phyloP scores from a whole-genome alignment of 2,329 filamentous ascomycete genomes.

The Delphinella strobiligena region DNA sequence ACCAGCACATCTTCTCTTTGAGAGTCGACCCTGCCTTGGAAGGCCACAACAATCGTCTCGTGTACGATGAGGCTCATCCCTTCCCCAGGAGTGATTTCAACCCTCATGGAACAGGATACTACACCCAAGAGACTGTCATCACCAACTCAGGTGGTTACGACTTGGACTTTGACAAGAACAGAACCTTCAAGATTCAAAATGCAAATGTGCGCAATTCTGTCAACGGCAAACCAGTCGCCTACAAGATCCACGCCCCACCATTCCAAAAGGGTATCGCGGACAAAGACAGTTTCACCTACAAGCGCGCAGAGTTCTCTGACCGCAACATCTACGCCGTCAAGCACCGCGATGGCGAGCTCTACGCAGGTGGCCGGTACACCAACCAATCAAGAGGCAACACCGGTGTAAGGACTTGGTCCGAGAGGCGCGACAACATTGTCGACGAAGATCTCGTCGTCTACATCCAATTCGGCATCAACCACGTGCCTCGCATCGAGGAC shows the following conservation, averaged over 20 bases:
- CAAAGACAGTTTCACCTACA: slow-evolving; percentile 42
- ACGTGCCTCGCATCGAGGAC: slow-evolving; percentile 16
- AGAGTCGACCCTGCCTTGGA: slow-evolving; percentile 37
- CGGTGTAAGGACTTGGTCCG: slow-evolving; percentile 36
- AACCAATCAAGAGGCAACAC: slow-evolving; percentile 45
- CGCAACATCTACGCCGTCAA: slow-evolving; percentile 47
- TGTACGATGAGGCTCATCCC: slow-evolving; percentile 43
- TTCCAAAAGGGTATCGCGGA: slow-evolving; percentile 42
- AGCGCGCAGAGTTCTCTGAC: slow-evolving; percentile 48
- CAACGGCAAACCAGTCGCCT: slow-evolving; percentile 36
- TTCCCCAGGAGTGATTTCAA: slow-evolving; percentile 47
- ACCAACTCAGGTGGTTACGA: slow-evolving; percentile 40
- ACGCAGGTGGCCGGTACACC: slow-evolving; percentile 47
- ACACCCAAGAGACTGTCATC: slow-evolving; percentile 33
- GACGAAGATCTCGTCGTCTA: slow-evolving; percentile 47
- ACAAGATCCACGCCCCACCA: slow-evolving; percentile 37
- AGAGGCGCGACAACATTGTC: slow-evolving; percentile 40
- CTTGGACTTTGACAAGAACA: slow-evolving; percentile 31
- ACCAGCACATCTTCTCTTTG: slow-evolving; percentile 62
- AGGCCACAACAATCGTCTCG: slow-evolving; percentile 31
- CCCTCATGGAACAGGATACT: slow-evolving; percentile 42
- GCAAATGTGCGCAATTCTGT: slow-evolving; percentile 31
- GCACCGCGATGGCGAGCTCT: slow-evolving; percentile 47
- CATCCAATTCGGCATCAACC: slow-evolving; percentile 46
- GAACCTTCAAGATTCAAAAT: slow-evolving; percentile 39